Evolutionary conservation across 768 basidiomycete genomes (phyloP).

Genomic region (Mycena galopus): DNA sequence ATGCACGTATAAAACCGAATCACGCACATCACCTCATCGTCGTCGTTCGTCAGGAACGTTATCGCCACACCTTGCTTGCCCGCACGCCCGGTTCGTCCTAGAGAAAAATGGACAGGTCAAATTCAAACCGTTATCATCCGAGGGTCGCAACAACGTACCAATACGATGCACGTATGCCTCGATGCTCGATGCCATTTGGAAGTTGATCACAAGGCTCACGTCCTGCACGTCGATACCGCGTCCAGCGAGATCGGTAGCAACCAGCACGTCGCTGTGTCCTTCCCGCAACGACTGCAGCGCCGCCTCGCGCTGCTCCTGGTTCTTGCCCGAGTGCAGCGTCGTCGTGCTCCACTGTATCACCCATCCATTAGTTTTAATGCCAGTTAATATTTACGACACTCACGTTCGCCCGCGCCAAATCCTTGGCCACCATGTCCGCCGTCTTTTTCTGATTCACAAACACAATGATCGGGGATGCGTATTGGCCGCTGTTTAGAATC

Average conservation of each 20-base stretch:
- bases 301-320: constrained; percentile 96
- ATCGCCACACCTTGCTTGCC: constrained; percentile 95
- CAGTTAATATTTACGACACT: constrained; percentile 46
- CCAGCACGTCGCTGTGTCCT: constrained; percentile 89
- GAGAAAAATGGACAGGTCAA: constrained; percentile 38
- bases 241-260: constrained; percentile 97
- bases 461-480: constrained; percentile 93
- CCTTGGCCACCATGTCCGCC: constrained; percentile 97
- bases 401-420: constrained; percentile 90
- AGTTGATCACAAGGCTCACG: constrained; percentile 96
- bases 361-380: constrained; percentile 16
- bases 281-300: constrained; percentile 88
- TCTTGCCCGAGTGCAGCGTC: constrained; percentile 97
- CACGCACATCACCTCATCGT: constrained; percentile 95
- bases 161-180: constrained; percentile 99
- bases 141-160: constrained; percentile 66
- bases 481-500: constrained; percentile 89
- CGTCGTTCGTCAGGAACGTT: constrained; percentile 96
- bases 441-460: constrained; percentile 99
- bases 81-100: constrained; percentile 97
- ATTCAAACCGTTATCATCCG: background rate
- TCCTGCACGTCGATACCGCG: constrained; percentile 99
- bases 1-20: constrained; percentile 32
- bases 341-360: constrained; percentile 83
- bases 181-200: constrained; percentile 96